These are phyloP conservation scores for Tricholoma hemisulphureum DNA, from an alignment of 768 basidiomycete genomes.

Conservation along the genomic window DNA sequence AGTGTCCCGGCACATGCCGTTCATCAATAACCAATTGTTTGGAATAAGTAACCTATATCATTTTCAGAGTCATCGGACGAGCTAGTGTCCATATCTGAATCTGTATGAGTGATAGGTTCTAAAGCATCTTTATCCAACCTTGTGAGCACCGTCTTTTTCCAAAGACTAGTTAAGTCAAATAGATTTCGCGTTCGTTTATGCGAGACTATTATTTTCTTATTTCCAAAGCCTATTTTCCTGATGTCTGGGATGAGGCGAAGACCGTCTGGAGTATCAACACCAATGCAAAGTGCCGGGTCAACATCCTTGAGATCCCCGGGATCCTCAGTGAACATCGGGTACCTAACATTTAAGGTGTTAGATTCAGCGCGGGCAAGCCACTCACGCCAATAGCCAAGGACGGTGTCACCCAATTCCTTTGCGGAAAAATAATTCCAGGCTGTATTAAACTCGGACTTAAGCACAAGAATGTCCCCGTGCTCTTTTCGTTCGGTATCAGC, in stretches of 20 bases:
- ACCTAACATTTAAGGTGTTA: background rate
- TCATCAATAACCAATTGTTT: too few species aligned
- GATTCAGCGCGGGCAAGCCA: slow-evolving; percentile 6
- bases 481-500: background rate
- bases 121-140: slow-evolving; percentile 9
- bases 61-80: too few species aligned
- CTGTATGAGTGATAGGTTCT: too few species aligned
- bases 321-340: background rate
- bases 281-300: background rate
- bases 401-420: slow-evolving; percentile 25
- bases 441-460: slow-evolving; percentile 30
- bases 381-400: slow-evolving; percentile 26
- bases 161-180: slow-evolving; percentile 23
- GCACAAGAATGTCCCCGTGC: slow-evolving; percentile 25
- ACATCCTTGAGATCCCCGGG: background rate
- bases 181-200: slow-evolving; percentile 22
- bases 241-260: background rate
- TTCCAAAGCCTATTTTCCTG: slow-evolving; percentile 6
- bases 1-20: too few species aligned
- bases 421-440: slow-evolving; percentile 34
- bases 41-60: too few species aligned
- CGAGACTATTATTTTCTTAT: slow-evolving; percentile 13
- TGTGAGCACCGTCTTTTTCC: slow-evolving; percentile 19
- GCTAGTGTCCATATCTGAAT: too few species aligned
- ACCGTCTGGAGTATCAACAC: background rate